Evolutionary conservation across 2,329 filamentous ascomycete genomes (phyloP), one percentile per base, ranked within the genome.

Genomic region (Pyrenochaeta sp.): DNA sequence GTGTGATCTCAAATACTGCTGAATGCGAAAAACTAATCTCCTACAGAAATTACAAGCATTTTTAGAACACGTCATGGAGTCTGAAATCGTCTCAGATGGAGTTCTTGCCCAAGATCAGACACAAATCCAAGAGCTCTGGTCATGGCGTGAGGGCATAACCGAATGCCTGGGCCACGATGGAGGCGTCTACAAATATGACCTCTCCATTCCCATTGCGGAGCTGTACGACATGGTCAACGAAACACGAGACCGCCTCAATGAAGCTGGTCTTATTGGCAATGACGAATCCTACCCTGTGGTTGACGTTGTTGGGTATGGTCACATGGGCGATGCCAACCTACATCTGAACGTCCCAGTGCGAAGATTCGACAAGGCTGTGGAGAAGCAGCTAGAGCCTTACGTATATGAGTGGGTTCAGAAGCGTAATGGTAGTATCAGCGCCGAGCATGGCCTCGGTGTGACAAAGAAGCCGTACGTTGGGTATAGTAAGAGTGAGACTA

Each of bases 111-210:
- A 98, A 77, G 90, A 97, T 70, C 92, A 96, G 77, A 96, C 94
- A 1, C 96, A 99, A 77, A 84, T 90, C 62, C 87, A 86, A 70
- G 83, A 89, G 3, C 83, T 99, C 45, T 99, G 95, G 95, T 83
- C 86, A 54, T 98, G 93, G 87, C 87, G 95, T 60, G 95, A 99
- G 81, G 92, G 92, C 64, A 91, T 99, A 64, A 89, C 93, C 0
- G 95, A 99, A 79, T 88, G 89, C 40, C 82, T 96, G 21, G 91
- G 91, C 58, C 92, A 97, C 75, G 92, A 90, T 78, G 96, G 95
- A 53, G 95, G 93, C 39, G 93, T 95, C 7, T 99, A 99, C 85
- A 99, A 99, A 80, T 99, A 99, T 75, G 95, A 99, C 72, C 83
- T 99, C 29, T 98, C 95, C 6, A 97, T 99, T 62, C 95, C 95